These are phyloP conservation scores for Saturnispora kantuleensis DNA, from an alignment of 805 yeast species.

Conservation along the genomic window DNA sequence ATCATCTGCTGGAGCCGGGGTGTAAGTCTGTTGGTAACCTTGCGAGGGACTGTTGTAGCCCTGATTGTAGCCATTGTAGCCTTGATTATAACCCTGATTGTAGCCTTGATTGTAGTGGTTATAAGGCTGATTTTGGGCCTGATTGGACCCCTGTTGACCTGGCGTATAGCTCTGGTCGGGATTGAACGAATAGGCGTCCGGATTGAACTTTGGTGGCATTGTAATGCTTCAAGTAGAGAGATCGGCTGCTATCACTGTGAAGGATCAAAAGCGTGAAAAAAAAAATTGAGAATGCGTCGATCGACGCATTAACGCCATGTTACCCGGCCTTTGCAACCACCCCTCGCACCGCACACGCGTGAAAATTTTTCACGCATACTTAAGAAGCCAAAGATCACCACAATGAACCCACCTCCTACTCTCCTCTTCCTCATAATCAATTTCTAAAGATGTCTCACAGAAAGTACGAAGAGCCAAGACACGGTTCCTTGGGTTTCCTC, in stretches of 20 bases:
- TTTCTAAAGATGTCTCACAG: slow-evolving; percentile 84
- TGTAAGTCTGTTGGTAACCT: background rate
- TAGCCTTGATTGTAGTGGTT: slow-evolving; percentile 5
- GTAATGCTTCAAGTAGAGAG: background rate
- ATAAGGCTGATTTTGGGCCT: slow-evolving; percentile 12
- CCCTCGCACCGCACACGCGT: slow-evolving; percentile 6
- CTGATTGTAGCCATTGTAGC: background rate
- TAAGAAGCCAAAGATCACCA: too few relatives aligned
- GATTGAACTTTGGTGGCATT: slow-evolving; percentile 35
- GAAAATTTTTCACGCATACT: slow-evolving; percentile 1
- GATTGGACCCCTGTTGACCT: background rate
- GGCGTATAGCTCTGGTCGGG: slow-evolving; percentile 20
- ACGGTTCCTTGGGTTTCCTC: slow-evolving; percentile 99
- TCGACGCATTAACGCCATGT: background rate
- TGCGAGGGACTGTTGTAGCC: too few relatives aligned
- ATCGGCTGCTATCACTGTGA: background rate
- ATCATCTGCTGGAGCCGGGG: background rate
- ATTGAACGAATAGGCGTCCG: slow-evolving; percentile 24
- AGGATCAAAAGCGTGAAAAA: background rate
- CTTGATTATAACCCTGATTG: slow-evolving; percentile 1
- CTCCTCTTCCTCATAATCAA: slow-evolving; percentile 5
- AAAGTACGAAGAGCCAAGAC: slow-evolving; percentile 99
- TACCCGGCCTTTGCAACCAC: background rate
- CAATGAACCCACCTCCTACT: background rate
- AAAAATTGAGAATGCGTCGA: background rate